phyloP scores from a whole-genome alignment of 1,284 basidiomycete species.

The Apiotrichum gracile region DNA sequence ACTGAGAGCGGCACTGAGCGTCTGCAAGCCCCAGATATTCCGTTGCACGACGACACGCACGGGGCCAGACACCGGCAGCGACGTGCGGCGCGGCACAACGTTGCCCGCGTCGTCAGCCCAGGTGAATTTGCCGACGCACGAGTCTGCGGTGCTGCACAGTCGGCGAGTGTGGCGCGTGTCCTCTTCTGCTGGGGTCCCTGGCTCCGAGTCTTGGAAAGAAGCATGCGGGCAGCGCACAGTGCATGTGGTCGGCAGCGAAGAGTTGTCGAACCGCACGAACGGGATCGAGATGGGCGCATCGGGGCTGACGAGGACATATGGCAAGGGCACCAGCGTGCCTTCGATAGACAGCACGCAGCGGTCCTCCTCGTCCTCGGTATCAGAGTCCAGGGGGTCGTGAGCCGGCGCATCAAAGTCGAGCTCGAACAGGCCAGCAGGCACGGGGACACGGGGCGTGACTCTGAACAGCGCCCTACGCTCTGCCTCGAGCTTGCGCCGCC shows the following conservation, averaged over 20 bases:
- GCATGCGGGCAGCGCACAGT: conserved; percentile 6
- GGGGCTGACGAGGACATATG: conserved; percentile 22
- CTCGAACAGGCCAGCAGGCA: conserved; percentile 20
- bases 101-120: conserved; percentile 20
- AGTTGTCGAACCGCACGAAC: conserved; percentile 21
- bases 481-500: neutral
- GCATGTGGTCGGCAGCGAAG: conserved; percentile 1
- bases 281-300: conserved; percentile 24
- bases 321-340: conserved; percentile 26
- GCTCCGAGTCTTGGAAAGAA: neutral
- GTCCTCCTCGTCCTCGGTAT: conserved; percentile 4
- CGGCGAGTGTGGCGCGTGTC: neutral
- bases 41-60: conserved; percentile 19
- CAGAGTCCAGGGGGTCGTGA: neutral
- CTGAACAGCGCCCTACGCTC: neutral
- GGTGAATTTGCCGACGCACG: conserved; percentile 11
- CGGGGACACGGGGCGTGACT: conserved; percentile 6
- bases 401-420: conserved; percentile 16
- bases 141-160: conserved; percentile 2
- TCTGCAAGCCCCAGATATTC: conserved; percentile 23
- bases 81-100: neutral
- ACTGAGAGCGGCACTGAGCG: conserved; percentile 15
- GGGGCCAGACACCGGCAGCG: conserved; percentile 16
- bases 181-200: neutral
- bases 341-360: conserved; percentile 10